These are phyloP conservation scores for Radiomyces spectabilis DNA, from an alignment of 192 early-diverging fungal genomes.

Conservation along the genomic window DNA sequence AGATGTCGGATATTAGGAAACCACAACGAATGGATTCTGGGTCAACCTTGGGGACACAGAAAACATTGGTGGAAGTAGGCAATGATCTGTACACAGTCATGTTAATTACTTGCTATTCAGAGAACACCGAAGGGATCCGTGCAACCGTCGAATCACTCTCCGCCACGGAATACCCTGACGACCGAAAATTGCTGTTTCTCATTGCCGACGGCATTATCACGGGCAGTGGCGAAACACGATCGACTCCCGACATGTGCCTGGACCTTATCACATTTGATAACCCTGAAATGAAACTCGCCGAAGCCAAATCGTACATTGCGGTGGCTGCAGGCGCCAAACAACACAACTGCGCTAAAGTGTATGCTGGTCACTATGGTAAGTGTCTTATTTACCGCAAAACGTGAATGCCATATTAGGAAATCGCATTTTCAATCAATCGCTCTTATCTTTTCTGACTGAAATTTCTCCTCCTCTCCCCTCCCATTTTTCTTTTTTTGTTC, in stretches of 20 bases:
- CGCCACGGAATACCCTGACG: conserved; percentile 75
- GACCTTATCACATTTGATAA: conserved; percentile 65
- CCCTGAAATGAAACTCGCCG: conserved; percentile 47
- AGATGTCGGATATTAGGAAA: not conserved
- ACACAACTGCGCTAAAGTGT: conserved; percentile 71
- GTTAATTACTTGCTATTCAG: conserved; percentile 91
- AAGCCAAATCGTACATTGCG: conserved; percentile 72
- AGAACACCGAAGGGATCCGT: conserved; percentile 72
- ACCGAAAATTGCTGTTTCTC: conserved; percentile 78
- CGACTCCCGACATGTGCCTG: conserved; percentile 76
- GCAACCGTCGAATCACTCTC: conserved; percentile 86
- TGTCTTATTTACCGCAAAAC: too few species aligned
- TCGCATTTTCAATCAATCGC: too few species aligned
- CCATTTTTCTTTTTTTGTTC: too few species aligned
- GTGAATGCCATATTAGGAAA: too few species aligned
- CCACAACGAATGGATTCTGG: not conserved
- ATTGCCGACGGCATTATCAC: conserved; percentile 92
- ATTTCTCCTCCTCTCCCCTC: not conserved
- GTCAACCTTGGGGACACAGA: conserved; percentile 2
- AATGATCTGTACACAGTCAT: conserved; percentile 73
- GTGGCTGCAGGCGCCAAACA: conserved; percentile 70
- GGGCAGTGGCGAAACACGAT: conserved; percentile 68
- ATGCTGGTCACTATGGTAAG: conserved; percentile 67
- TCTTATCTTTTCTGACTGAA: conserved; percentile 1
- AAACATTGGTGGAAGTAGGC: conserved; percentile 44